Evolutionary conservation across 805 yeast species (phyloP), one percentile per base, ranked within the genome.

Genomic region (Hanseniaspora lindneri): DNA sequence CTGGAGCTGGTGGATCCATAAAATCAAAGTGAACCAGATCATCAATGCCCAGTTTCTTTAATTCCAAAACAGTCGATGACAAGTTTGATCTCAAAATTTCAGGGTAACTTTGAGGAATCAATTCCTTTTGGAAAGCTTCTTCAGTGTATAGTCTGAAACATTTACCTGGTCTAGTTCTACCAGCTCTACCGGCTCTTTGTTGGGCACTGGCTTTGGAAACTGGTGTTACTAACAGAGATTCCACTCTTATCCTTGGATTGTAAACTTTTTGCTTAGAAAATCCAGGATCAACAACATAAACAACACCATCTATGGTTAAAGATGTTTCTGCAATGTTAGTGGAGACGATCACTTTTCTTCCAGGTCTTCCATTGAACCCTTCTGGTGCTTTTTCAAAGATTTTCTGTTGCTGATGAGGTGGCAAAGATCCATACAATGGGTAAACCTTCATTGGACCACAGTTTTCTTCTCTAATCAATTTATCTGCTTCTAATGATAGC

Each of bases 1-100:
- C 98, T 9, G 98, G 98, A 2, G 97, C 97, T 13, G 98, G 98
- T 7, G 98, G 97, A 61, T 89, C 98, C 95, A 89, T 89, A 62
- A 92, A 89, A 64, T 92, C 98, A 61, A 89, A 89, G 66, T 89
- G 97, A 34, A 92, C 98, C 59, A 89, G 75, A 67, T 89, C 97
- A 61, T 92, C 95, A 54, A 89, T 75, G 13, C 97, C 97, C 54
- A 92, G 74, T 66, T 92, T 92, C 64, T 92, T 92, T 65, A 89
- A 72, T 63, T 92, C 95, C 54, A 89, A 68, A 30, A 89, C 97
- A 0, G 96, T 92, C 21, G 87, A 80, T 5, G 96, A 80, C 60
- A 89, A 73, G 66, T 89, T 89, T 52, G 89, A 80, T 61, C 97
- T 73, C 61, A 92, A 71, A 64, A 89, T 88, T 67, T 89, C 98